Base-by-base conservation (phyloP, 2,329 filamentous ascomycete genomes). In the Neopestalotiopsis sp. region DNA sequence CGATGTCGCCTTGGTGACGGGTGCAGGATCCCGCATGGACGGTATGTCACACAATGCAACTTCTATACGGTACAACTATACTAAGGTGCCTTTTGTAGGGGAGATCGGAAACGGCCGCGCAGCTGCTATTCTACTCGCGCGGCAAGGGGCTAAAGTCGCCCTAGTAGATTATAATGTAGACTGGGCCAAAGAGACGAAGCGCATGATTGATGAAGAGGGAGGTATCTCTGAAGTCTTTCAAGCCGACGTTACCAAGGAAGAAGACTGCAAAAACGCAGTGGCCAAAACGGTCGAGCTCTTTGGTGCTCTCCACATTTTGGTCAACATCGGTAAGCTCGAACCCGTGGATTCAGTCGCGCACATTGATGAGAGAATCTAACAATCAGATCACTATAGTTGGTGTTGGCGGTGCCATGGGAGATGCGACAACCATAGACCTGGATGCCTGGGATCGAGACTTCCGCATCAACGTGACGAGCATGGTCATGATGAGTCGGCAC, bases 391-490 rank as follows among this genome's bases (percentile, higher is more conserved):
- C 13, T 5, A 7, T 63, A 75, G 79, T 81, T 7, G 79, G 79
- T 10, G 75, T 80, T 2, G 75, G 72, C 5, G 79, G 79, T 17
- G 76, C 76, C 1, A 72, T 74, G 66, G 78, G 79, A 14, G 72
- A 76, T 65, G 77, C 77, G 1, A 76, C 74, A 2, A 68, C 67
- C 0, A 45, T 80, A 7, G 73, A 80, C 61, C 62, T 81, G 5
- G 70, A 69, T 1, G 75, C 72, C 1, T 80, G 77, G 76, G 75
- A 78, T 17, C 66, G 73, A 5, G 78, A 77, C 61, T 72, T 81
- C 7, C 69, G 73, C 10, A 76, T 79, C 70, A 81, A 81, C 61
- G 76, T 81, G 13, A 78, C 76, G 0, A 79, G 77, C 58, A 81
- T 81, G 79, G 74, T 81, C 0, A 65, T 78, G 7, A 81, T 81